Evolutionary conservation across 495 filamentous ascomycete genomes (phyloP), one percentile per base, ranked within the genome.

Genomic region (Penicillium maclennaniae): DNA sequence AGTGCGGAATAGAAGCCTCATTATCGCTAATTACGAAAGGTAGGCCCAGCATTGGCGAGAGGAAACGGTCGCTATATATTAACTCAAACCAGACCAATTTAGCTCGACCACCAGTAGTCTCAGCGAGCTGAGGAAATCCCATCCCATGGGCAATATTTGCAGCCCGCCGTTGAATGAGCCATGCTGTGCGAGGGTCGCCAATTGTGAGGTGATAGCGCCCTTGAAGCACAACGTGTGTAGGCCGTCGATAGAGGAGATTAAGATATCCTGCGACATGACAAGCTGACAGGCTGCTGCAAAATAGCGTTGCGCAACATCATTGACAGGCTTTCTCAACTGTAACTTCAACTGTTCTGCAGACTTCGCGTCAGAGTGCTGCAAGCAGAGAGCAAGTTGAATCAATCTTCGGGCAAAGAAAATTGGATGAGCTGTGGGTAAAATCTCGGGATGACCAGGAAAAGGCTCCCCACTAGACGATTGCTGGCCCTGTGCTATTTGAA

Each of bases 201-300:
- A 67, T 62, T 19, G 77, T 73, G 17, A 69, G 55, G 47, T 76
- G 66, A 42, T 71, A 71, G 31, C 75, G 73, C 5, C 60, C 61
- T 55, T 71, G 66, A 4, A 83, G 55, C 19, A 74, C 51, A 78
- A 50, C 48, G 71, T 78, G 52, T 80, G 74, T n/a, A 83, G 54
- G 1, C 76, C 77, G 17, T 80, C 75, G 0, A 80, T 49, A 1
- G 72, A 76, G n/a, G 63, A 65, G 2, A 82, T 56, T 0, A 82
- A 57, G 39, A 73, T 72, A 43, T 83, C 79, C 37, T 81, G 74
- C 16, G 71, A 77, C 16, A 71, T 73, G 7, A 81, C 70, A 16
- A 73, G 60, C 12, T 71, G 57, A 14, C 63, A 64, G 15, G 78
- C 70, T 0, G 61, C 49, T 8, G 64, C 54, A n/a, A 75, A 56